Evolutionary conservation across 192 early-diverging fungal genomes (phyloP).

Genomic region (Coemansia sp.): DNA sequence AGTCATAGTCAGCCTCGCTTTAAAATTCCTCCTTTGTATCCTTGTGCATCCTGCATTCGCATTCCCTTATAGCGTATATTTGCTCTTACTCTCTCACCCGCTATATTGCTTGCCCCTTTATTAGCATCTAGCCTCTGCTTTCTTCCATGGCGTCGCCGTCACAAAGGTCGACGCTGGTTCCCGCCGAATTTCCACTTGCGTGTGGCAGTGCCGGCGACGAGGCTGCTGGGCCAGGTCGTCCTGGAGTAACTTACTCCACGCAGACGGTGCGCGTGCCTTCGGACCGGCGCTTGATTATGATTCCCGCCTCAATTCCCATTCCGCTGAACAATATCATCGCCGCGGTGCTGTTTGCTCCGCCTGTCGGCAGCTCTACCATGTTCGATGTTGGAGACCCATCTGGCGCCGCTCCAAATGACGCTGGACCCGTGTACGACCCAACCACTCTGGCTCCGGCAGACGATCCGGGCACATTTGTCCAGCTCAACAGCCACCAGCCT

Average conservation of each 20-base stretch:
- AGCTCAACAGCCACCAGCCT: not conserved
- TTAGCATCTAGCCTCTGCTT: not conserved
- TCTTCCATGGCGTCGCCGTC: not conserved
- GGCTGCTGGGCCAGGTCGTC: not conserved
- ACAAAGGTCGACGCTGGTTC: slow-evolving; percentile 1
- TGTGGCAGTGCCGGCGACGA: not conserved
- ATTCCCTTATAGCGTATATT: not conserved
- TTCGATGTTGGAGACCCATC: not conserved
- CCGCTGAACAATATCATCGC: slow-evolving; percentile 16
- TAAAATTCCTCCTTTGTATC: slow-evolving; percentile 3
- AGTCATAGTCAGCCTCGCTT: slow-evolving; percentile 1
- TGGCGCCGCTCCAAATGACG: not conserved
- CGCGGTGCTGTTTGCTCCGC: slow-evolving; percentile 6
- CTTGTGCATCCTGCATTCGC: slow-evolving; percentile 1
- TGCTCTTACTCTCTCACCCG: not conserved
- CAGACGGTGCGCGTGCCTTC: slow-evolving; percentile 25
- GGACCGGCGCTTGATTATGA: slow-evolving; percentile 30
- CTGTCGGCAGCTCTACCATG: not conserved
- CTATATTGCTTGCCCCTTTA: not conserved
- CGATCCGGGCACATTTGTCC: not conserved
- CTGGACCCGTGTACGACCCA: not conserved
- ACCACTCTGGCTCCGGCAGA: not conserved
- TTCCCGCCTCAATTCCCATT: slow-evolving; percentile 20
- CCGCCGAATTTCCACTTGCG: slow-evolving; percentile 16
- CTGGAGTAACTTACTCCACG: slow-evolving; percentile 22